Percentiles rank a stretch among this genome's conserved stretches.
phyloP scores from a whole-genome alignment of 768 basidiomycete species.

The Russula sp. region DNA sequence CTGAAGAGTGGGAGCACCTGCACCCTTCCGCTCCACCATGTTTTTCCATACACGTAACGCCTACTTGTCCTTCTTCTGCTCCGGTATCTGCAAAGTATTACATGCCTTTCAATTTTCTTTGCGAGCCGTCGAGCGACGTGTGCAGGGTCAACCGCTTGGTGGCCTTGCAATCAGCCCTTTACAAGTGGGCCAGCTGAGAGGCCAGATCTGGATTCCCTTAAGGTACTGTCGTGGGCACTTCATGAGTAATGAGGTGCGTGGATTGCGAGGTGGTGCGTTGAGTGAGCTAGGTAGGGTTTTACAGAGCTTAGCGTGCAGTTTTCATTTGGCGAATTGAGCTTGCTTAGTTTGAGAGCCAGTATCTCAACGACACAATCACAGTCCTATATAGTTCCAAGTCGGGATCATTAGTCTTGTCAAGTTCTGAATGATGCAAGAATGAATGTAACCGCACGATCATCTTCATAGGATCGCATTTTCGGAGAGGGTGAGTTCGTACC shows the following conservation, averaged over 20 bases:
- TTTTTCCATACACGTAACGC: slow-evolving; percentile 51
- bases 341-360: slow-evolving; percentile 69
- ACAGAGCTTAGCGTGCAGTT: slow-evolving; percentile 86
- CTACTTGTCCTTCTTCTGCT: slow-evolving; percentile 45
- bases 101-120: slow-evolving; percentile 87
- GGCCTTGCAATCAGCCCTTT: slow-evolving; percentile 83
- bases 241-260: slow-evolving; percentile 32
- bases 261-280: slow-evolving; percentile 21
- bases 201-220: slow-evolving; percentile 85
- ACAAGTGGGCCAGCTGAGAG: slow-evolving; percentile 67
- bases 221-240: slow-evolving; percentile 42
- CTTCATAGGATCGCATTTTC: too few species aligned
- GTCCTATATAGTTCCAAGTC: slow-evolving; percentile 56
- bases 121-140: slow-evolving; percentile 80
- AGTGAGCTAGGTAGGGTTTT: slow-evolving; percentile 58
- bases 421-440: not conserved
- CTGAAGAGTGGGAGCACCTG: slow-evolving; percentile 35
- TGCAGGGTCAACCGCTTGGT: slow-evolving; percentile 76
- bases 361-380: slow-evolving; percentile 90
- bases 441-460: slow-evolving; percentile 52
- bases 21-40: slow-evolving; percentile 35
- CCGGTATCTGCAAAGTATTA: slow-evolving; percentile 46
- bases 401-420: not conserved
- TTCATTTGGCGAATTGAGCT: slow-evolving; percentile 91
- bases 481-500: too few species aligned